These are phyloP conservation scores for Boletus pseudo-olivaceus DNA, from an alignment of 768 basidiomycete genomes.

Conservation along the genomic window DNA sequence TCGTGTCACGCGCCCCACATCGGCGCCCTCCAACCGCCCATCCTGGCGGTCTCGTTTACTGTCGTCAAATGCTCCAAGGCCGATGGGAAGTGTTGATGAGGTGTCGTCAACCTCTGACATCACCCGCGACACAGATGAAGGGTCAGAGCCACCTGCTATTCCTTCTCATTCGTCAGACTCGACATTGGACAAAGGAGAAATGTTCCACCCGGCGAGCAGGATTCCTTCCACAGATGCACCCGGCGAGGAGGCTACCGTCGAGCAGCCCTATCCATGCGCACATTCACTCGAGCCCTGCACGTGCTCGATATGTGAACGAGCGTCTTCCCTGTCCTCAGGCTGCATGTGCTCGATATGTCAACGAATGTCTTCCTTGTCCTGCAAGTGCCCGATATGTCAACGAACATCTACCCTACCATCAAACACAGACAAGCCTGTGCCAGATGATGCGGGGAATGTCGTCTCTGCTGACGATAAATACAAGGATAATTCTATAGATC, in stretches of 20 bases:
- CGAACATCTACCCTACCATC: not conserved
- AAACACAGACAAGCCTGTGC: not conserved
- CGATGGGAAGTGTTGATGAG: not conserved
- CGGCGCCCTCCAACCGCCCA: not conserved
- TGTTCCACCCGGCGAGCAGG: constrained; percentile 1
- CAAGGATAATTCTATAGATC: not conserved
- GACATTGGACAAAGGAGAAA: constrained; percentile 4
- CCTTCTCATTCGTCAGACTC: constrained; percentile 5
- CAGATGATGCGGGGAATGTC: not conserved
- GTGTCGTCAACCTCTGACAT: not conserved
- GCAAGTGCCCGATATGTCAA: constrained; percentile 8
- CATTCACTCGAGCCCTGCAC: not conserved
- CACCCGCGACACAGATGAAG: not conserved
- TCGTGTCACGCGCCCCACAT: not conserved
- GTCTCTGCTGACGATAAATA: not conserved
- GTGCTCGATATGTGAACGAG: constrained; percentile 10
- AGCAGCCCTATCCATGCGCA: not conserved
- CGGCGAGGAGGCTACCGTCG: not conserved
- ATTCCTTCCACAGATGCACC: not conserved
- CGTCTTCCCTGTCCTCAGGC: not conserved
- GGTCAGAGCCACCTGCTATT: not conserved
- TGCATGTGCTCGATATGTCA: constrained; percentile 1
- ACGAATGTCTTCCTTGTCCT: not conserved
- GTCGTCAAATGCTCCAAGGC: not conserved
- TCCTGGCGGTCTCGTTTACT: not conserved